Percentiles rank a stretch among this genome's conserved stretches.
Conservation (phyloP, 1,284 basidiomycete genomes). For the Termitomyces sp. region DNA sequence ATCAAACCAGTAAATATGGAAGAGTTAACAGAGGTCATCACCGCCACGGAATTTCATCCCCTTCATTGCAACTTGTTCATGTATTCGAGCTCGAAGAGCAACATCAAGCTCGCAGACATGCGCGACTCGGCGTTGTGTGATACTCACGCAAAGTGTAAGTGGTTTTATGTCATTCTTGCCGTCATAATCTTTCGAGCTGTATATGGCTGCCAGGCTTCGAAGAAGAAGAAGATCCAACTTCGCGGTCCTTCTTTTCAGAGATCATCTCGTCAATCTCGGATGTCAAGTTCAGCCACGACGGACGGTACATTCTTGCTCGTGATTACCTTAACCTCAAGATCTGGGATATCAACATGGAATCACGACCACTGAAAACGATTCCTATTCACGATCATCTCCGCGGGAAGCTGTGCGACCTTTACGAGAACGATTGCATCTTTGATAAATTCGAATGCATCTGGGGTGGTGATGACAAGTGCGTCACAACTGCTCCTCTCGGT, state of each 20-base stretch:
- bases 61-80: slow-evolving; percentile 98
- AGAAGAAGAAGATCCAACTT: slow-evolving; percentile 96
- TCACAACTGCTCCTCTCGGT: slow-evolving; percentile 18
- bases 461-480: slow-evolving; percentile 92
- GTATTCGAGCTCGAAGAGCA: slow-evolving; percentile 99
- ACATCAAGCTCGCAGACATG: slow-evolving; percentile 99
- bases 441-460: slow-evolving; percentile 99
- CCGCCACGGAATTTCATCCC: slow-evolving; percentile 98
- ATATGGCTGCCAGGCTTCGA: slow-evolving; percentile 70
- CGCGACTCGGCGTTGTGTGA: slow-evolving; percentile 97
- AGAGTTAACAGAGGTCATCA: slow-evolving; percentile 99
- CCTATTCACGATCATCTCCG: slow-evolving; percentile 98
- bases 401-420: slow-evolving; percentile 96
- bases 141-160: slow-evolving; percentile 90
- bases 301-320: slow-evolving; percentile 93
- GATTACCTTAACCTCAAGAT: slow-evolving; percentile 99
- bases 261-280: slow-evolving; percentile 99
- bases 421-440: slow-evolving; percentile 99
- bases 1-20: slow-evolving; percentile 99
- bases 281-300: slow-evolving; percentile 98
- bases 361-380: slow-evolving; percentile 94
- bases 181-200: slow-evolving; percentile 9
- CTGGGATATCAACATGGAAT: slow-evolving; percentile 99
- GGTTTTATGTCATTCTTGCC: slow-evolving; percentile 11
- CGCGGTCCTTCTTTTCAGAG: slow-evolving; percentile 99